phyloP scores from a whole-genome alignment of 768 basidiomycete genomes.

The Chalciporus piperatus region DNA sequence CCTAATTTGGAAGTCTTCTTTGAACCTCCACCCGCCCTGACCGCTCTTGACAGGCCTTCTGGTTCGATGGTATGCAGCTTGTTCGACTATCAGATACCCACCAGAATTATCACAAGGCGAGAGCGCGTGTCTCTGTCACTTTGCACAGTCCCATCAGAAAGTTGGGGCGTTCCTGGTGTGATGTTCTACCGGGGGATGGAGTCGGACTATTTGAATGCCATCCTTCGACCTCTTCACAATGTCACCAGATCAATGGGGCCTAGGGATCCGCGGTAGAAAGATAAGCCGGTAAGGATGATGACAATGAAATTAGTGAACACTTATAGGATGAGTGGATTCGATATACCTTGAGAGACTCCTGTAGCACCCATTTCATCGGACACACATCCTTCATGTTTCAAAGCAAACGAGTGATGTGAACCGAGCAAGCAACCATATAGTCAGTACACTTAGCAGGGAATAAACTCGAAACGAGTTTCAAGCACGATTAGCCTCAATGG shows the following conservation, averaged over 20 bases:
- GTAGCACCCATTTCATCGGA: neutral
- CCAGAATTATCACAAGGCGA: slow-evolving; percentile 7
- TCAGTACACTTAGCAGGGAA: neutral
- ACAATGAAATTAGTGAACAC: neutral
- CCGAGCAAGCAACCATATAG: neutral
- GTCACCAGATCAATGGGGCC: slow-evolving; percentile 16
- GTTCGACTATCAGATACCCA: slow-evolving; percentile 27
- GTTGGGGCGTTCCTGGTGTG: neutral
- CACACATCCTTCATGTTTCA: neutral
- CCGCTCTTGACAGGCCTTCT: slow-evolving; percentile 26
- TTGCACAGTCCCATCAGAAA: neutral
- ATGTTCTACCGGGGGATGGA: neutral
- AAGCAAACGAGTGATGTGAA: neutral
- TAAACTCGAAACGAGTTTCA: neutral
- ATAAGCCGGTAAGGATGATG: neutral
- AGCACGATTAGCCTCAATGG: slow-evolving; percentile 1
- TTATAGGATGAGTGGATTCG: neutral
- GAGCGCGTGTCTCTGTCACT: neutral
- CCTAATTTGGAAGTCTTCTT: slow-evolving; percentile 30
- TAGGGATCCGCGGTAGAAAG: slow-evolving; percentile 25
- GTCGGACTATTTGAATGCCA: slow-evolving; percentile 15
- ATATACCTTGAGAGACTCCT: neutral
- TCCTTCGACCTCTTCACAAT: slow-evolving; percentile 16
- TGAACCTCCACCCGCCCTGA: slow-evolving; percentile 23
- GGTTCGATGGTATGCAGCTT: slow-evolving; percentile 12